Evolutionary conservation across 148 eudicot species (phyloP), one percentile per base, ranked within the genome.

Genomic region (Linanthus parryae): DNA sequence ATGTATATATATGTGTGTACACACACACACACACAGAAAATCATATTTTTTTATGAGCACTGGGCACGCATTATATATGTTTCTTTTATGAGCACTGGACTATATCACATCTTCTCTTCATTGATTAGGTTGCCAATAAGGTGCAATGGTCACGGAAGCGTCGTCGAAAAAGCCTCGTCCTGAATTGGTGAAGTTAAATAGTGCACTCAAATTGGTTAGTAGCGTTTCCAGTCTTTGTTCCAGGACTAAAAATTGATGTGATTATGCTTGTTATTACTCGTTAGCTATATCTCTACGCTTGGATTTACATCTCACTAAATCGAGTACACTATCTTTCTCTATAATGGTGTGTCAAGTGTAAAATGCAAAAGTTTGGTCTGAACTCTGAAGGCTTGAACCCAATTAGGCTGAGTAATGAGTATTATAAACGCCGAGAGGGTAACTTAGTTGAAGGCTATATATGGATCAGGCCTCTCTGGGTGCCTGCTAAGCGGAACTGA

Each of bases 121-220:
- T 8, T 56, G n/a, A 9, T 20, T 20, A 56, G 39, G 51, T 27
- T 37, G 30, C 3, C 26, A 41, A n/a, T n/a, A n/a, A 44, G 33
- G 36, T 48, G 46, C 29, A 15, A 53, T 44, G 67, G 55, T 28
- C 25, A 63, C 26, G 67, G 61, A 63, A 28, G 43, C 35, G 22
- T 21, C 48, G 0, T 18, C 44, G 40, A 45, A 19, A 54, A 62
- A 28, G n/a, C 34, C 61, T 20, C 60, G 54, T 19, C 75, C 77
- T 49, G 67, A 72, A 48, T 37, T 76, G 53, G 67, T 72, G 48
- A 76, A 61, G 30, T 63, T 72, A 43, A 69, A 68, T 42, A 72
- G 51, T 30, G 82, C 77, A 42, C 44, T 68, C 54, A 77, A 65
- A 51, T 58, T 72, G 77, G 82, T 76, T 52, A 44, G 38, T 20